phyloP scores from a whole-genome alignment of 2,329 filamentous ascomycete species.

The Truncatella angustata region DNA sequence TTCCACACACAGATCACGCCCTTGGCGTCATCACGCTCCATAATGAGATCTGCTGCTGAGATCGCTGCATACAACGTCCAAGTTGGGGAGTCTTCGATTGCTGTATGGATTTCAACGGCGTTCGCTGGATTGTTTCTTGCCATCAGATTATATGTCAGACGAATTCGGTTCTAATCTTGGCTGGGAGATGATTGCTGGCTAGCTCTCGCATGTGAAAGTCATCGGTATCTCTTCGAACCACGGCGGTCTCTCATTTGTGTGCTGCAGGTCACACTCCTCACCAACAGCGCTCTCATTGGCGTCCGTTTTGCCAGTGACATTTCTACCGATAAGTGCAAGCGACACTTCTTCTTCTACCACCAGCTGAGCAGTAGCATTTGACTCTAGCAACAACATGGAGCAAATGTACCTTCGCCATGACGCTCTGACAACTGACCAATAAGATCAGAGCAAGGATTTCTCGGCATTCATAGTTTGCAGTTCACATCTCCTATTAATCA shows the following conservation, averaged over 20 bases:
- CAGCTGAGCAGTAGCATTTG: conserved; percentile 3
- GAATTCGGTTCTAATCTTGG: background rate
- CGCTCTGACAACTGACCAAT: conserved; percentile 20
- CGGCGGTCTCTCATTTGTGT: background rate
- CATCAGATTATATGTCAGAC: background rate
- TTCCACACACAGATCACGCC: no score
- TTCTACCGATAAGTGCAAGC: background rate
- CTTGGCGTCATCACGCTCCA: no score
- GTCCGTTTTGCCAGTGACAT: conserved; percentile 1
- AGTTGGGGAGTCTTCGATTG: background rate
- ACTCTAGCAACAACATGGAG: conserved; percentile 26
- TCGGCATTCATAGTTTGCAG: background rate
- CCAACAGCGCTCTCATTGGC: background rate
- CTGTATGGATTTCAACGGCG: background rate
- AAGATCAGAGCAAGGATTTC: background rate
- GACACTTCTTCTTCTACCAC: conserved; percentile 3
- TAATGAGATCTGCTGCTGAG: background rate
- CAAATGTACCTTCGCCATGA: conserved; percentile 33
- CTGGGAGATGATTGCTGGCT: conserved; percentile 1
- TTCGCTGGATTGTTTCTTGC: conserved; percentile 1
- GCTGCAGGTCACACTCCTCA: background rate
- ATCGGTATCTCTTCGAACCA: background rate
- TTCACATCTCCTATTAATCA: background rate
- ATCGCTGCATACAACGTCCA: background rate
- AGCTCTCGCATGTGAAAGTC: background rate